Base-by-base conservation (phyloP, 805 yeast species). In the Yueomyces sp. region DNA sequence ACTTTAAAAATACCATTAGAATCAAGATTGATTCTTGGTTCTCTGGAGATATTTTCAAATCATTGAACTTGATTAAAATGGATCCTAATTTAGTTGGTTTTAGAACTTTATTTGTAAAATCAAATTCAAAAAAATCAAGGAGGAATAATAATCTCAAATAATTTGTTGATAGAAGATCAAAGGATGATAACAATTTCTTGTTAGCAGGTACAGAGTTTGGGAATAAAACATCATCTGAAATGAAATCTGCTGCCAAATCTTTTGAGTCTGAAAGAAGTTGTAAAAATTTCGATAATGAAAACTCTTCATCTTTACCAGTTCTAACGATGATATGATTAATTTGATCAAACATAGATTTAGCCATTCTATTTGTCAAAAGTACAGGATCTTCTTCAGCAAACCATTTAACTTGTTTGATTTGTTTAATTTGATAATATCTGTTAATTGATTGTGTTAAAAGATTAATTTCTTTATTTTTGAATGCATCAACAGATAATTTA, bases 371-470 rank as follows among this genome's bases (percentile, higher is more conserved):
- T 26, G 69, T 70, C 30, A 81, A 56, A 42, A 69, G 70, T 28
- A 63, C 51, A 27, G 61, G 56, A 7, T 52, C 43, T 38, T 53
- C 46, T 19, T 63, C 57, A 49, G 76, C 70, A 64, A 68, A 81
- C 81, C 82, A 81, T 47, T 65, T 73, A 19, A 64, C 58, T 28
- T 73, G 73, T 39, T 69, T 64, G 36, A 85, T 69, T 44, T 72
- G 76, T 56, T 81, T 83, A 46, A 74, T 80, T 57, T 88, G 96
- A 59, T 78, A 86, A 62, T 85, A 90, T 57, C 97, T 78, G 49
- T 85, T 80, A 52, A 87, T 71, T 28, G 80, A 73, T 51, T 76
- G 79, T 12, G 94, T 76, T 27, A 88, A 63, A 42, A 85, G 64
- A 49, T 81, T 80, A 45, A 85, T 67, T 43, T 79, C 78, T 51